A percentile compares a stretch with the other conserved stretches of the same genome.
These are phyloP conservation scores for Helianthus annuus DNA, from an alignment of 129 eudicot species.

Conservation along the genomic window HanXRQr2.0-SUNRISE NC_035445.2:85564429-85564928, in stretches of 20 bases:
- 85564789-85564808: background rate
- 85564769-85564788: background rate
- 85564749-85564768: background rate
- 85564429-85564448: conserved; percentile 69
- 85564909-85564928: no score
- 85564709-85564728: background rate
- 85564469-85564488: conserved; percentile 83
- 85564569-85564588: background rate
- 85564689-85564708: background rate
- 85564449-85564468: conserved; percentile 93
- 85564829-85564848: background rate
- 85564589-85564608: background rate
- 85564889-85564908: no score
- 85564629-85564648: background rate
- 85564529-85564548: background rate
- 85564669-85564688: background rate
- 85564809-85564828: background rate
- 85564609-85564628: background rate
- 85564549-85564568: background rate
- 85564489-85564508: conserved; percentile 47
- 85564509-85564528: background rate
- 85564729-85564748: background rate
- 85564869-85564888: background rate
- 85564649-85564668: background rate
- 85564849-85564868: background rate